A percentile compares a stretch with the other conserved stretches of the same genome.
Conservation (phyloP, 441 rosid genomes). For the Geranium incanum region DNA sequence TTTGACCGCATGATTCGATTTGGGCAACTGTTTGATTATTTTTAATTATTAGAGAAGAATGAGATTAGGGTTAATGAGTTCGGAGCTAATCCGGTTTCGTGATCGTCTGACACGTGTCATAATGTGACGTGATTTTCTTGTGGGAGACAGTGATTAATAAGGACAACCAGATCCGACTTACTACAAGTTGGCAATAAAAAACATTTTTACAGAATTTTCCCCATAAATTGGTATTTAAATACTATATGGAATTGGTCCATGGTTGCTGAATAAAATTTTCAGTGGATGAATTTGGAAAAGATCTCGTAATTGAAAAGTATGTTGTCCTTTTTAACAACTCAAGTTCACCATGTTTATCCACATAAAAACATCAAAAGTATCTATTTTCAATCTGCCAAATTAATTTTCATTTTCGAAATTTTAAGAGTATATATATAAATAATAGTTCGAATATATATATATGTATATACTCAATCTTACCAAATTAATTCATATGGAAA, state of each 20-base stretch:
- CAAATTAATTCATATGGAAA: no score
- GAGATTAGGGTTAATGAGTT: background rate
- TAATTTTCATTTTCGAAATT: no score
- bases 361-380: background rate
- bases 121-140: background rate
- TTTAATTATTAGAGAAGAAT: background rate
- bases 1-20: background rate
- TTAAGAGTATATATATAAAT: no score
- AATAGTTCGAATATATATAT: no score
- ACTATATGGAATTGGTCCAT: background rate
- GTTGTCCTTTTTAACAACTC: constrained; percentile 1
- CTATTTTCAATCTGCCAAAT: background rate
- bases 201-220: background rate
- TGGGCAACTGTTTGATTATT: background rate
- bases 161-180: background rate
- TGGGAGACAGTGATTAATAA: background rate
- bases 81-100: background rate
- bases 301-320: background rate
- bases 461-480: no score
- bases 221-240: background rate
- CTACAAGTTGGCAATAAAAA: background rate
- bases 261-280: background rate
- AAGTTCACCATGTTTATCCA: background rate
- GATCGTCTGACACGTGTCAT: background rate
- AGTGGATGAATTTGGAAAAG: background rate